phyloP scores from a whole-genome alignment of 2,329 filamentous ascomycete species.

The Alternaria arborescens region DNA sequence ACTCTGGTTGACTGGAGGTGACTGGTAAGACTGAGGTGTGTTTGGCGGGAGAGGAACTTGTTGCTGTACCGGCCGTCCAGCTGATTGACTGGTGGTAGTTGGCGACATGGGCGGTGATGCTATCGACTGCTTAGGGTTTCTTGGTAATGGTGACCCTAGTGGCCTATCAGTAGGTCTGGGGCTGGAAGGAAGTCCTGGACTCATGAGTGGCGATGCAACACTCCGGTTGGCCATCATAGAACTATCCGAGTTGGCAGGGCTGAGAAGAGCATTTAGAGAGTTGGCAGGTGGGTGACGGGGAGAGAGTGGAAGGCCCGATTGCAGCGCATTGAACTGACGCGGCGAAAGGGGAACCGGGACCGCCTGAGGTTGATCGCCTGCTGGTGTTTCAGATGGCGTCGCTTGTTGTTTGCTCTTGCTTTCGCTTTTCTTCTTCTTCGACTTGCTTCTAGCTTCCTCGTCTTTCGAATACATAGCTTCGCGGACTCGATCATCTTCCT shows the following conservation, averaged over 20 bases:
- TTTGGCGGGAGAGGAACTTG: constrained; percentile 76
- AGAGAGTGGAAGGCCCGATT: constrained; percentile 48
- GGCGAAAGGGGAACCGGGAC: constrained; percentile 38
- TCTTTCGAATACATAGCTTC: constrained; percentile 73
- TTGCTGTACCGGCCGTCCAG: constrained; percentile 76
- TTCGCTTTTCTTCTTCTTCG: constrained; percentile 72
- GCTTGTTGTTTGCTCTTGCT: constrained; percentile 58
- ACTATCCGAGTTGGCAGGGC: constrained; percentile 53
- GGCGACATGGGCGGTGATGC: constrained; percentile 76
- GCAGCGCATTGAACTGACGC: constrained; percentile 41
- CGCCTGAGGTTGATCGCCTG: constrained; percentile 27
- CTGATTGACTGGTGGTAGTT: constrained; percentile 64
- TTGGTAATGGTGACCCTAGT: constrained; percentile 66
- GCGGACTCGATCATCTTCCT: constrained; percentile 84
- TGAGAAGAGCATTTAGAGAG: constrained; percentile 59
- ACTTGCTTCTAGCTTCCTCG: constrained; percentile 74
- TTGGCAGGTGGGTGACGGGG: constrained; percentile 49
- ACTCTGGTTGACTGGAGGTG: constrained; percentile 55
- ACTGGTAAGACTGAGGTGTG: constrained; percentile 70
- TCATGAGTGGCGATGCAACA: constrained; percentile 60
- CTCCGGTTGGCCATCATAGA: constrained; percentile 53
- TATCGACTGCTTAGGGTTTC: constrained; percentile 64
- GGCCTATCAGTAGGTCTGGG: constrained; percentile 68
- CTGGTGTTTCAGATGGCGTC: constrained; percentile 34
- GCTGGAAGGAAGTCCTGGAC: constrained; percentile 70